phyloP scores from a whole-genome alignment of 768 basidiomycete genomes.

The Trametes villosa region DNA sequence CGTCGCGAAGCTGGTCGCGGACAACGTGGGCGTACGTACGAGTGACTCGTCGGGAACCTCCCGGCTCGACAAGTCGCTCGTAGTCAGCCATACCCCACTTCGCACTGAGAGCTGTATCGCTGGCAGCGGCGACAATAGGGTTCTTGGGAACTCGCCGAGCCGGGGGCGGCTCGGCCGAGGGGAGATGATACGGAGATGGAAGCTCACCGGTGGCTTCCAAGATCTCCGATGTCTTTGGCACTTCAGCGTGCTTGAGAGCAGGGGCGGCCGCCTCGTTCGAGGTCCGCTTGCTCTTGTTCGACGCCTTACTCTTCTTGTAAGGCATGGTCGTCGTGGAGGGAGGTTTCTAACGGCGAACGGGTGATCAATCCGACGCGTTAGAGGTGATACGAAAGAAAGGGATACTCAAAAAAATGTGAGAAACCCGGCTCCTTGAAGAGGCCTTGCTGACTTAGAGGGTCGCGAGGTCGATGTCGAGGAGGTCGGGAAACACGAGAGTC shows the following conservation, averaged over 20 bases:
- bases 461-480: no score
- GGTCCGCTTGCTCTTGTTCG: not conserved
- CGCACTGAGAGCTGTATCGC: not conserved
- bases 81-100: not conserved
- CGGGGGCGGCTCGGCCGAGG: not conserved
- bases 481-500: no score
- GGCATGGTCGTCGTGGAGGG: not conserved
- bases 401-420: conserved; percentile 5
- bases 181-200: not conserved
- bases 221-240: not conserved
- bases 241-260: not conserved
- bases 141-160: not conserved
- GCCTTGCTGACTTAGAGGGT: no score
- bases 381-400: not conserved
- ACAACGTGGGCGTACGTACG: not conserved
- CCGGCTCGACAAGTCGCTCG: not conserved
- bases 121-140: not conserved
- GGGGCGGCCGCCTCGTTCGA: not conserved
- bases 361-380: conserved; percentile 2
- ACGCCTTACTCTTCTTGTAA: not conserved
- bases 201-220: not conserved
- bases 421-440: no score
- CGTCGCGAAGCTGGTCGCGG: not conserved
- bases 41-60: not conserved
- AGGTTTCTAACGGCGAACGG: not conserved